Evolutionary conservation across 2,329 filamentous ascomycete genomes (phyloP), one percentile per base, ranked within the genome.

Genomic region (Bertia moriformis): DNA sequence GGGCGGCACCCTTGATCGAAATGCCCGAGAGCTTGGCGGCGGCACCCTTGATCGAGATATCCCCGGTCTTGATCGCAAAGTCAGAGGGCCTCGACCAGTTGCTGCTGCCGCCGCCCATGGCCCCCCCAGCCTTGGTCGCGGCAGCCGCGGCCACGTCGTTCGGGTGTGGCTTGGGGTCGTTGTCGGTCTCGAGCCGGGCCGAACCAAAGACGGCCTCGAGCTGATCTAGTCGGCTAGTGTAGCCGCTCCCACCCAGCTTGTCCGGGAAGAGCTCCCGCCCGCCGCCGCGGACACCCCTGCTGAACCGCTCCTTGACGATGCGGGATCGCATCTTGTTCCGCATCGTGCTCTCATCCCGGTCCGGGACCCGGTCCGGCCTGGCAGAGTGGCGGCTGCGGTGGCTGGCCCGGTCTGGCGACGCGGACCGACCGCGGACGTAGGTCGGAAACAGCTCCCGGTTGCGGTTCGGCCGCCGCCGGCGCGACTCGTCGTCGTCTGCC

Each of bases 1-100:
- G 56, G 10, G 73, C 74, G 2, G 65, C 62, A 2, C 81, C 82
- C 51, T 82, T 85, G 53, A 86, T 85, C 10, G 67, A 63, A 44
- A 84, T 69, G 1, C 69, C 74, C 18, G 61, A 60, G 40, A 58
- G 60, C 43, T 67, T 64, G 39, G 54, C 60, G 4, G 74, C 68
- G 14, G 65, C 49, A 15, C 78, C 79, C 37, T 72, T 73, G 45
- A 83, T 83, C 47, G 22, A 10, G 22, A 27, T 7, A n/a, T n/a
- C 22, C n/a, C n/a, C n/a, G n/a, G n/a, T n/a, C n/a, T n/a, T n/a
- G n/a, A n/a, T n/a, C n/a, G n/a, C n/a, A n/a, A n/a, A n/a, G n/a
- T n/a, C n/a, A n/a, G n/a, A n/a, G n/a, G n/a, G n/a, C n/a, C n/a
- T n/a, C n/a, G n/a, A n/a, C n/a, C n/a, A n/a, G 22, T 27, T 27